Percentiles rank a stretch among this genome's conserved stretches.
phyloP scores from a whole-genome alignment of 2,329 filamentous ascomycete species.

The Albifimbria verrucaria region DNA sequence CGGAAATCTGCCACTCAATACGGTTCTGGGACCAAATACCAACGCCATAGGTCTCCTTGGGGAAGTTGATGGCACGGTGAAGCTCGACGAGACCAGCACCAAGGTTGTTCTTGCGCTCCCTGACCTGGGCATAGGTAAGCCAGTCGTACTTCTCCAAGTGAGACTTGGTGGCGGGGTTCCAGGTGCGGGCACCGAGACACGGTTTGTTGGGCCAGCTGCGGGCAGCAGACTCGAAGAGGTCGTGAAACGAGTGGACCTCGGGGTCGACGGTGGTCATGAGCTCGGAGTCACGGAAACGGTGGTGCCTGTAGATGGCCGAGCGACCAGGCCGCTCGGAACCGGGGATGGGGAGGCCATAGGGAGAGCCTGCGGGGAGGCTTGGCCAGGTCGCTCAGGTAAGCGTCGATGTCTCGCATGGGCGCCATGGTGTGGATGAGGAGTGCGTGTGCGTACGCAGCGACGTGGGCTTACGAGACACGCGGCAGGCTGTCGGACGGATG shows the following conservation, averaged over 20 bases:
- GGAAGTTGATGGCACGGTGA: conserved; percentile 67
- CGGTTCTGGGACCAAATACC: conserved; percentile 87
- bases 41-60: conserved; percentile 63
- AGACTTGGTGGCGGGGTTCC: conserved; percentile 68
- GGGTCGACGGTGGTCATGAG: conserved; percentile 73
- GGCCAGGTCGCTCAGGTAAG: conserved; percentile 51
- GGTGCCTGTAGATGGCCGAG: conserved; percentile 78
- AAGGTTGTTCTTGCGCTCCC: conserved; percentile 75
- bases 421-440: conserved; percentile 23
- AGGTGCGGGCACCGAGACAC: conserved; percentile 79
- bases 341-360: conserved; percentile 75
- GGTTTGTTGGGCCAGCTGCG: conserved; percentile 61
- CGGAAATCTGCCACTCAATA: conserved; percentile 82
- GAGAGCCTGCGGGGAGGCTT: conserved; percentile 65
- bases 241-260: conserved; percentile 67
- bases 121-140: conserved; percentile 79
- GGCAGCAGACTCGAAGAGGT: conserved; percentile 71
- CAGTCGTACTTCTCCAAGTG: conserved; percentile 76
- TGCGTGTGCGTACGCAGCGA: not conserved
- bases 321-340: conserved; percentile 71
- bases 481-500: not conserved
- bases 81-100: conserved; percentile 83
- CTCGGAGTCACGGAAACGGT: conserved; percentile 67
- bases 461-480: not conserved
- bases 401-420: conserved; percentile 27